phyloP scores from a whole-genome alignment of 805 yeast species.

The Suhomyces canberraensis region DNA sequence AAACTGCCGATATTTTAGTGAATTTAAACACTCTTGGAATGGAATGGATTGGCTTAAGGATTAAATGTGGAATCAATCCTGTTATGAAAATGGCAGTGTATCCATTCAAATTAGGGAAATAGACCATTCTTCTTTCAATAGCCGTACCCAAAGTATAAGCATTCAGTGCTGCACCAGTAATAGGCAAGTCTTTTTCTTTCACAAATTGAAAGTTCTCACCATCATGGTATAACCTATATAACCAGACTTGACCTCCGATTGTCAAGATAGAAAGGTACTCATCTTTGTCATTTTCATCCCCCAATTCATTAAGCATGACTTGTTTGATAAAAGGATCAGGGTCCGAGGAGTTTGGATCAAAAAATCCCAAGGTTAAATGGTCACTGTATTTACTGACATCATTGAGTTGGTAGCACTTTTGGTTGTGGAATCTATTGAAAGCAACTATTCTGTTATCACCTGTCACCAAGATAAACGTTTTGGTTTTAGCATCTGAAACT shows the following conservation, averaged over 20 bases:
- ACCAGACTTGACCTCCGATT: conserved; percentile 73
- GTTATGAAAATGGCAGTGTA: conserved; percentile 63
- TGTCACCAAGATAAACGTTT: conserved; percentile 62
- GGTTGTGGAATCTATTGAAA: conserved; percentile 54
- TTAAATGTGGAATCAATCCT: conserved; percentile 68
- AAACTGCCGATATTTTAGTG: conserved; percentile 60
- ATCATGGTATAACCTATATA: conserved; percentile 58
- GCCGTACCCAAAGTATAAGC: conserved; percentile 67
- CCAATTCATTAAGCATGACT: conserved; percentile 58
- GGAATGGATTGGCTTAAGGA: conserved; percentile 63
- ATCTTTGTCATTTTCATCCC: conserved; percentile 51
- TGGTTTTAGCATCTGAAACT: conserved; percentile 27
- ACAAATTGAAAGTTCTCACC: conserved; percentile 40
- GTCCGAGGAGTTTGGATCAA: conserved; percentile 49
- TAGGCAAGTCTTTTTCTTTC: conserved; percentile 43
- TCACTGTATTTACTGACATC: conserved; percentile 48
- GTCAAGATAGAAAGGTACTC: conserved; percentile 72
- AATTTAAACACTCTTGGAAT: conserved; percentile 65
- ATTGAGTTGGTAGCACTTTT: conserved; percentile 52
- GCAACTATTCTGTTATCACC: conserved; percentile 73
- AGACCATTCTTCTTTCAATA: conserved; percentile 64
- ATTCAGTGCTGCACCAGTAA: conserved; percentile 80
- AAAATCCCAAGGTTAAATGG: conserved; percentile 39
- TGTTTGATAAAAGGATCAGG: conserved; percentile 78
- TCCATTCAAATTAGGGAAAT: conserved; percentile 56